These are phyloP conservation scores for Sordaria brevicollis DNA, from an alignment of 495 filamentous ascomycete genomes.

Conservation along the genomic window DNA sequence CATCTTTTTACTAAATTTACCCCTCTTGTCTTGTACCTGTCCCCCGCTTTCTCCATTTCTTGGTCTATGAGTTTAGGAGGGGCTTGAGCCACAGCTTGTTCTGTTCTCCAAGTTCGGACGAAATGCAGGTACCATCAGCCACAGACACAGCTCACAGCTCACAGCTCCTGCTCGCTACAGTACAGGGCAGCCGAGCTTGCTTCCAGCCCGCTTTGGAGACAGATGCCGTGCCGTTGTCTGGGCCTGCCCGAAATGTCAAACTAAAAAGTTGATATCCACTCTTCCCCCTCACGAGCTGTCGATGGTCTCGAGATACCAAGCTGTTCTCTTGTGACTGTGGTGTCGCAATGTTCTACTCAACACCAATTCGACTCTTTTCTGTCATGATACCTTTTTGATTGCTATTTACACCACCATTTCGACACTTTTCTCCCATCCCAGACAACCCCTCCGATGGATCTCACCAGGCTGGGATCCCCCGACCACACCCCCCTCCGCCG, in stretches of 20 bases:
- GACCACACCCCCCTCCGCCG: not conserved
- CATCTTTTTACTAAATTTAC: not conserved
- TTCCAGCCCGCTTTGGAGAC: no score
- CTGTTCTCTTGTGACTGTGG: not conserved
- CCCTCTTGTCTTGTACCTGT: not conserved
- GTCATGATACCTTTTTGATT: not conserved
- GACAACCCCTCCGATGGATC: not conserved
- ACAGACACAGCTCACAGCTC: not conserved
- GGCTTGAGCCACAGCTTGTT: not conserved
- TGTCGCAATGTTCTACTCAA: not conserved
- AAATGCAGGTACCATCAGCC: not conserved
- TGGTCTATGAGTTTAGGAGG: not conserved
- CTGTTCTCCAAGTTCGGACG: not conserved
- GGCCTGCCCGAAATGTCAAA: not conserved
- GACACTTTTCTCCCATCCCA: not conserved
- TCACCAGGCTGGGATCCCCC: not conserved
- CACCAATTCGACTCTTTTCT: not conserved
- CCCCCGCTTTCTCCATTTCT: not conserved
- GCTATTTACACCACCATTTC: not conserved
- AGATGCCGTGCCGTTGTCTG: not conserved
- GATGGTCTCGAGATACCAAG: not conserved
- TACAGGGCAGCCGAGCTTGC: no score
- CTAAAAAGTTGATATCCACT: not conserved
- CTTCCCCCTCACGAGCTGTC: not conserved
- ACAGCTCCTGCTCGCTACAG: not conserved